Evolutionary conservation across 768 basidiomycete genomes (phyloP).

Genomic region (Hortiboletus flavorubellus): DNA sequence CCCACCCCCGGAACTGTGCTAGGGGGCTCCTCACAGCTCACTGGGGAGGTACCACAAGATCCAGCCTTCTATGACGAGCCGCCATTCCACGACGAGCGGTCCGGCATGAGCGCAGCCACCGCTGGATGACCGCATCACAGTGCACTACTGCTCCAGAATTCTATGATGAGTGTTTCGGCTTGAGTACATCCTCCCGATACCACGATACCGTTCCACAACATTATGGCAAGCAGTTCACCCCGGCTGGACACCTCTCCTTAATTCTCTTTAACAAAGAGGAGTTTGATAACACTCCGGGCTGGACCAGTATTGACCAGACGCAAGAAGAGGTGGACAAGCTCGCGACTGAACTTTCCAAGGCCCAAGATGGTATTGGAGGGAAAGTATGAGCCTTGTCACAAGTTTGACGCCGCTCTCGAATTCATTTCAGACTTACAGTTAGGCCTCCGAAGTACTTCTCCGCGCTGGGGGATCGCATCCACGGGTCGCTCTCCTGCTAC

Average conservation of each 20-base stretch:
- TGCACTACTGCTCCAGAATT: too few species aligned
- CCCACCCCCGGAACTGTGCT: too few species aligned
- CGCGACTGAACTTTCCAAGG: slow-evolving; percentile 39
- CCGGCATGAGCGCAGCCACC: too few species aligned
- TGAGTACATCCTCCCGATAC: too few species aligned
- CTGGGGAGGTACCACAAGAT: too few species aligned
- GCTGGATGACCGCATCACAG: too few species aligned
- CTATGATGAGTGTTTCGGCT: too few species aligned
- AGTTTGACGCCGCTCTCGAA: neutral
- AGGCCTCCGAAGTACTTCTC: slow-evolving; percentile 61
- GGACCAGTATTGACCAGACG: slow-evolving; percentile 52
- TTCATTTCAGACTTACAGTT: neutral
- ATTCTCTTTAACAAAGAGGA: slow-evolving; percentile 51
- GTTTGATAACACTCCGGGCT: slow-evolving; percentile 43
- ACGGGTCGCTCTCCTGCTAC: slow-evolving; percentile 58
- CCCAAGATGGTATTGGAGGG: slow-evolving; percentile 76
- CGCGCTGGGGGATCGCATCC: slow-evolving; percentile 46
- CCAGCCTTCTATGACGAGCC: too few species aligned
- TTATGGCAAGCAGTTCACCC: too few species aligned
- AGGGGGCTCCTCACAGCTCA: too few species aligned
- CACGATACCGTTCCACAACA: too few species aligned
- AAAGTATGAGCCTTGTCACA: slow-evolving; percentile 46
- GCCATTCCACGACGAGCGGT: too few species aligned
- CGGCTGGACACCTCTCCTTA: slow-evolving; percentile 43
- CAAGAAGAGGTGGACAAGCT: slow-evolving; percentile 51